These are phyloP conservation scores for Colletotrichum siamense DNA, from an alignment of 2,329 filamentous ascomycete species.

Conservation along the genomic window DNA sequence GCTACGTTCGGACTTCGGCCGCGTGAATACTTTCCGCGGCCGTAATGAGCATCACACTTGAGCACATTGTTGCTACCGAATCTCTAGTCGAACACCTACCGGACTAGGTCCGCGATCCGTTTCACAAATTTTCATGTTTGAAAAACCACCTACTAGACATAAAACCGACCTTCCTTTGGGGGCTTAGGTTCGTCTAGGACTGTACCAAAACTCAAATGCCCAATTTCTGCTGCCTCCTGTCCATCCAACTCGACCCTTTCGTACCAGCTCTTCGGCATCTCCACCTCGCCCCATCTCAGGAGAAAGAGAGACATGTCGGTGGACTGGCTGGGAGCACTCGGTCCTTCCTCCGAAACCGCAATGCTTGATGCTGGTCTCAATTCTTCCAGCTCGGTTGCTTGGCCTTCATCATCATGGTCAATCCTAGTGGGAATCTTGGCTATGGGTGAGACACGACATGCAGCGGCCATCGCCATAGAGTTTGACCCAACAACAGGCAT, in stretches of 20 bases:
- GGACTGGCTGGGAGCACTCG: fast-evolving
- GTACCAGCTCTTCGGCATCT: neutral
- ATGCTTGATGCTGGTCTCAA: neutral
- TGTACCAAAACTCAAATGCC: neutral
- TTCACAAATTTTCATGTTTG: neutral
- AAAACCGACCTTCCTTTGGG: neutral
- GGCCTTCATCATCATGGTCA: fast-evolving
- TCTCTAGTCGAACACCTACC: neutral
- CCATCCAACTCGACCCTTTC: neutral
- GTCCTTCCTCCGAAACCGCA: neutral
- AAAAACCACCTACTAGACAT: neutral
- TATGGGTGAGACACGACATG: neutral
- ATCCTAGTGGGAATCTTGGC: neutral
- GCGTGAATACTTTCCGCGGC: neutral
- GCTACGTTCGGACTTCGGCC: neutral
- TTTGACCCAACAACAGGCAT: neutral
- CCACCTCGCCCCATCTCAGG: neutral
- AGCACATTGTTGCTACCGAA: no score
- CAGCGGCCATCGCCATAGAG: neutral
- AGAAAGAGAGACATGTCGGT: neutral
- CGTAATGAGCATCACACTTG: neutral
- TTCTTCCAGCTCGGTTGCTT: neutral
- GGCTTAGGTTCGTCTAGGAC: neutral
- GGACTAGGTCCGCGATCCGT: neutral
- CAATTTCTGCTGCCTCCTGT: neutral